Evolutionary conservation across 257 asterid species (phyloP), one percentile per base, ranked within the genome.

Genomic region (Solanum paucissectum): DNA sequence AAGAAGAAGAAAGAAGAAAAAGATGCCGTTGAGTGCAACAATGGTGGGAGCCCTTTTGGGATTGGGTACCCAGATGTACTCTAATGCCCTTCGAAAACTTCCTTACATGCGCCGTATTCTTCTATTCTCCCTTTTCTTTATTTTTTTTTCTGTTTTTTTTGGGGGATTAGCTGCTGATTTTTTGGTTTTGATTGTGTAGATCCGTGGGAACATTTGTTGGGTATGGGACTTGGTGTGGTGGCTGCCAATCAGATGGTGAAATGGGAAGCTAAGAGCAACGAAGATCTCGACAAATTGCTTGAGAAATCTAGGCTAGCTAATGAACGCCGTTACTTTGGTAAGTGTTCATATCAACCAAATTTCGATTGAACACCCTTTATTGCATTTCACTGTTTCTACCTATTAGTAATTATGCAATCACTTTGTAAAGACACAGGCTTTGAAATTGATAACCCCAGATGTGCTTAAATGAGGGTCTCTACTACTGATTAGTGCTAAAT

Each of bases 181-280:
- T 71, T 72, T 84, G 68, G 42, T 4, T 20, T 40, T 3, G 49
- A 6, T 87, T 75, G 73, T 90, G 87, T 93, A 97, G 99, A 97
- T 96, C 99, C 99, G 23, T 97, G 99, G 99, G 99, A 97, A 90
- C 99, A 97, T 93, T 88, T 97, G 87, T 68, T 97, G 92, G 99
- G 99, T 34, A 97, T 97, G 95, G 99, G 99, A 16, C 87, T 97
- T 89, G 99, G 99, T 36, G 98, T 89, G 23, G 93, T 97, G 55
- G 91, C 94, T 72, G 98, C 94, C 25, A 94, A 94, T 86, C 98
- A 97, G 93, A 85, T 94, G 96, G 98, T 96, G 66, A 97, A 96
- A 82, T 95, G 95, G 94, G 99, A 97, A 10, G 94, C 87, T 77
- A 92, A 96, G 90, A 71, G 97, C 72, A 92, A 92, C 91, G 98